Evolutionary conservation across 192 early-diverging fungal genomes (phyloP), one percentile per base, ranked within the genome.

Genomic region (Obelidium mucronatum): DNA sequence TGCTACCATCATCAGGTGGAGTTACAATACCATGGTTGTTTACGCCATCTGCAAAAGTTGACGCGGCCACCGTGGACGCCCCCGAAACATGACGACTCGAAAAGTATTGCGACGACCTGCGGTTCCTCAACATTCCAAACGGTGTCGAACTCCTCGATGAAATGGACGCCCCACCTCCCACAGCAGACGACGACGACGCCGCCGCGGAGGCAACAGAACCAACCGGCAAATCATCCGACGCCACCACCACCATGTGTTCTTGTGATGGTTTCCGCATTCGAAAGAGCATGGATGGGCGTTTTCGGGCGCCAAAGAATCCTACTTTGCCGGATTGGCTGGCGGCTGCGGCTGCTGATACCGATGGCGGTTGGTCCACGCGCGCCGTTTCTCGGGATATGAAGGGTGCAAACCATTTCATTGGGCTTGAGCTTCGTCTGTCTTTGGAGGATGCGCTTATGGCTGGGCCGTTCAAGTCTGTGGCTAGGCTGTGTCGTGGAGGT

Each of bases 361-460:
- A 13, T 6, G 69, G 30, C 19, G n/a, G n/a, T 19, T 42, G 60
- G 31, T 62, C 72, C 11, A 74, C 72, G 26, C 72, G 72, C 13
- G 72, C 59, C 4, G 72, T 42, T 15, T 74, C 72, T 19, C 72
- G 72, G 13, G 72, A 74, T 17, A 74, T 74, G 59, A 74, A 63
- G 15, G 72, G 72, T 3, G 31, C 72, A 33, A 63, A 74, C 72
- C 72, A 74, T 58, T 74, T 74, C 3, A 63, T 37, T 26, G 55
- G 72, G 31, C 58, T 74, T 44, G 72, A 31, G 28, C 37, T 40
- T 40, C 72, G 34, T 37, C 55, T 6, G 5, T 19, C n/a, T 11
- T 40, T 5, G 5, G 15, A 39, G 30, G 17, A 30, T 13, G 39
- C n/a, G 40, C 15, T 37, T 19, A 19, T 44, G 66, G 55, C 26